Evolutionary conservation across 1,284 basidiomycete genomes (phyloP).

Genomic region (Puccinia brachypodii): DNA sequence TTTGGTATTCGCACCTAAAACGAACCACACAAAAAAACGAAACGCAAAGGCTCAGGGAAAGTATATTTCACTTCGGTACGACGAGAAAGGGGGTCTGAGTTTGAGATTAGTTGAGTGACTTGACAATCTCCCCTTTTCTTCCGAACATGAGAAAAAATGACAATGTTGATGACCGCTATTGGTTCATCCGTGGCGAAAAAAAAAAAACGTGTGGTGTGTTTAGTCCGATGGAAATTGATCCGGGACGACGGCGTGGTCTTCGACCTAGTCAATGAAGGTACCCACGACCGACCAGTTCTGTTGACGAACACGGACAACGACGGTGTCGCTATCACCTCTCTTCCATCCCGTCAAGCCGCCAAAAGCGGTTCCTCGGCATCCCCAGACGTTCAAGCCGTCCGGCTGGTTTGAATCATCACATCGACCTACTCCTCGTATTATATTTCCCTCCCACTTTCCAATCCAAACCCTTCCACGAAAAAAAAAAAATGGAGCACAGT

Average conservation of each 20-base stretch:
- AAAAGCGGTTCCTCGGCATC: neutral
- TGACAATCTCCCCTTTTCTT: neutral
- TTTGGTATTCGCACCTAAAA: too few species aligned
- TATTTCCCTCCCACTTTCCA: neutral
- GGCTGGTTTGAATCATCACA: neutral
- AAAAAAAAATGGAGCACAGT: too few species aligned
- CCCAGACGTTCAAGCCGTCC: neutral
- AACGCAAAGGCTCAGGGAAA: constrained; percentile 38
- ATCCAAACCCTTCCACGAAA: neutral
- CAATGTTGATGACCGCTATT: neutral
- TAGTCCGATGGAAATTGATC: constrained; percentile 47
- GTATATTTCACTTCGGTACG: constrained; percentile 41
- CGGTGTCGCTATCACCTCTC: neutral
- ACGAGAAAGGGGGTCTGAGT: constrained; percentile 30
- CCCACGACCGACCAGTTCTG: neutral
- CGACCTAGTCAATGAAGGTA: neutral
- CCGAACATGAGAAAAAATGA: neutral
- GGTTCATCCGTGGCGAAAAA: too few species aligned
- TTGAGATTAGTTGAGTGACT: constrained; percentile 43
- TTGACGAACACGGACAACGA: neutral
- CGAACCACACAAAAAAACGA: neutral
- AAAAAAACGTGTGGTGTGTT: too few species aligned
- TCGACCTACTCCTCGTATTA: neutral
- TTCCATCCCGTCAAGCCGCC: neutral
- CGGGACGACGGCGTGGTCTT: constrained; percentile 41